These are phyloP conservation scores for Lasiodiplodia sp. DNA, from an alignment of 2,329 filamentous ascomycete genomes.

Conservation along the genomic window DNA sequence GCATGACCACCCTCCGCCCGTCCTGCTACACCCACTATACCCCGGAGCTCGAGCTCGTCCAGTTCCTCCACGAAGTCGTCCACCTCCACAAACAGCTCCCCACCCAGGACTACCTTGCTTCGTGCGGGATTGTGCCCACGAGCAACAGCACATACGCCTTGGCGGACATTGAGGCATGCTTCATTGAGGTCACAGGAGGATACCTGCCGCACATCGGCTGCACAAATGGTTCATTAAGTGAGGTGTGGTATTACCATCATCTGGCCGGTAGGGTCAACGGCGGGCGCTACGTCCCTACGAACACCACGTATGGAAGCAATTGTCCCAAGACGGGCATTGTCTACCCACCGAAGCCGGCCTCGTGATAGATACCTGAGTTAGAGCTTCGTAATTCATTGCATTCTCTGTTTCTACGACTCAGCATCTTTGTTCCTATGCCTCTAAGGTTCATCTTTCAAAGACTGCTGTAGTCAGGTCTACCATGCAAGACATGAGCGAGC, in stretches of 20 bases:
- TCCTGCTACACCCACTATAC: conserved; percentile 67
- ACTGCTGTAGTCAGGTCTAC: too few relatives aligned
- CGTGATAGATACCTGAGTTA: not conserved
- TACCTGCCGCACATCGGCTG: conserved; percentile 68
- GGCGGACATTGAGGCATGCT: conserved; percentile 64
- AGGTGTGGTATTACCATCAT: conserved; percentile 71
- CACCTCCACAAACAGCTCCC: conserved; percentile 71
- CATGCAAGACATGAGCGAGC: too few relatives aligned
- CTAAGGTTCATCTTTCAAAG: too few relatives aligned
- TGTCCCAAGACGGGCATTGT: conserved; percentile 70
- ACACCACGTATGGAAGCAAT: conserved; percentile 51
- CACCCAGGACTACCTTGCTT: conserved; percentile 67
- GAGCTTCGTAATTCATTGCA: not conserved
- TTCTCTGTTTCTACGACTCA: too few relatives aligned
- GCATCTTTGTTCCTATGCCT: too few relatives aligned
- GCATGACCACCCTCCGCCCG: conserved; percentile 72
- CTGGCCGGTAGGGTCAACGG: conserved; percentile 64
- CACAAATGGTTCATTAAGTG: conserved; percentile 55
- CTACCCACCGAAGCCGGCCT: conserved; percentile 65
- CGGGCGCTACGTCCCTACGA: conserved; percentile 66
- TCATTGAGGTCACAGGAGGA: conserved; percentile 57
- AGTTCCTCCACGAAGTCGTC: conserved; percentile 73
- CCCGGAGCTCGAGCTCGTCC: conserved; percentile 68
- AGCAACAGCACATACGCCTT: conserved; percentile 65
- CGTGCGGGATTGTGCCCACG: conserved; percentile 67